These are phyloP conservation scores for Phaeosphaeria sp. DNA, from an alignment of 2,329 filamentous ascomycete genomes.

Conservation along the genomic window DNA sequence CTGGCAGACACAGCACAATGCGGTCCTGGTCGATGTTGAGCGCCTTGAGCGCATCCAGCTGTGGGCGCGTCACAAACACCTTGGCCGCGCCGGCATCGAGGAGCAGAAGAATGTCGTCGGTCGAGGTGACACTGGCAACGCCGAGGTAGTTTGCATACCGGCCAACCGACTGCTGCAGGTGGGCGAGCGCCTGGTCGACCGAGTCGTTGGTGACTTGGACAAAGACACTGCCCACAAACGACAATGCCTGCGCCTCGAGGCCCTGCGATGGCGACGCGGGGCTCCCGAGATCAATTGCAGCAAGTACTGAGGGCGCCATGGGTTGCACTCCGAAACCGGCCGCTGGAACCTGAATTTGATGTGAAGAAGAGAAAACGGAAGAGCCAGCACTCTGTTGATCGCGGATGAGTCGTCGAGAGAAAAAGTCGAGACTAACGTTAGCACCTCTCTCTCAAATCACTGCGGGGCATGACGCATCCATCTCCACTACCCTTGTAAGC, in stretches of 20 bases:
- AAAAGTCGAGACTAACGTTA: slow-evolving; percentile 17
- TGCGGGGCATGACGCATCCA: slow-evolving; percentile 14
- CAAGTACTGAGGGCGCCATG: slow-evolving; percentile 56
- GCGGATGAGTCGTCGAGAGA: slow-evolving; percentile 12
- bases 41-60: slow-evolving; percentile 64
- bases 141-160: slow-evolving; percentile 74
- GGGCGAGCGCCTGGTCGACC: slow-evolving; percentile 55
- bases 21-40: slow-evolving; percentile 62
- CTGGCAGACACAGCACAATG: slow-evolving; percentile 62
- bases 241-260: slow-evolving; percentile 58
- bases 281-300: slow-evolving; percentile 55
- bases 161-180: slow-evolving; percentile 64
- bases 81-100: slow-evolving; percentile 85
- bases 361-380: background rate
- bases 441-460: slow-evolving; percentile 12
- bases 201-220: slow-evolving; percentile 58
- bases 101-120: slow-evolving; percentile 77
- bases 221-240: slow-evolving; percentile 66
- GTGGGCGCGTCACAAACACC: slow-evolving; percentile 78
- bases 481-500: no score
- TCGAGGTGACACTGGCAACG: slow-evolving; percentile 70
- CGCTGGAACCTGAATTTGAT: background rate
- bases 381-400: background rate
- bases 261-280: slow-evolving; percentile 56
- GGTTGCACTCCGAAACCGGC: slow-evolving; percentile 13